Base-by-base conservation (phyloP, 108 stramenopile genomes). In the Fistulifera solaris region DNA sequence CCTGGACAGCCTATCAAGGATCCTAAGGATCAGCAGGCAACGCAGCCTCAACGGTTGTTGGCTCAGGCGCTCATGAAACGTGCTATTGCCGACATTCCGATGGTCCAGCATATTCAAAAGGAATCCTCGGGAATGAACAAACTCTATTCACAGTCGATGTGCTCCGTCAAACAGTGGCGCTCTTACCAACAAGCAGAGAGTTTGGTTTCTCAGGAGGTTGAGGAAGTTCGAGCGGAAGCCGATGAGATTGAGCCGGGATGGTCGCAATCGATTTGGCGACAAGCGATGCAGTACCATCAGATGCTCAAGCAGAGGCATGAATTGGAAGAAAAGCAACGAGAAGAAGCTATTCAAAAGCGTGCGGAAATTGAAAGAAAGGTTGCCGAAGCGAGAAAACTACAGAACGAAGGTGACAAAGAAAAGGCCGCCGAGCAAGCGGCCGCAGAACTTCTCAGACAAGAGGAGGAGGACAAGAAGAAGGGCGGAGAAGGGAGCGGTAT, bases 21-120 rank as follows among this genome's bases (percentile, higher is more conserved):
- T 28, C 45, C 35, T 22, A 39, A 25, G 27, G 25, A 35, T 24
- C 17, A 25, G 22, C 2, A 1, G 18, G 38, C 17, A 22, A 27
- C 47, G 8, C 1, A 3, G 27, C 80, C 71, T 22, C 83, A 85
- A 58, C 78, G 86, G 27, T 57, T 71, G 27, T 54, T 94, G 52
- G 92, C 87, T 12, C 88, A 89, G 59, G 92, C 92, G 12, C 68
- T 94, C 15, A 94, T 94, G 92, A 94, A 94, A 55, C 76, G 92
- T 54, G 84, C 85, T 51, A 94, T 94, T 68, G 87, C 78, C 17
- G 86, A 86, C 52, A 94, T 94, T 63, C 92, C 92, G 18, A 73
- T 94, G 53, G 87, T 94, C 2, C 81, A 76, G 17, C 84, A 86
- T 59, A 89, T 94, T 68, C 92, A 94, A 65, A 89, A 89, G 70